Base-by-base conservation (phyloP, 2,329 filamentous ascomycete genomes). In the Pestalotiopsis sp. region DNA sequence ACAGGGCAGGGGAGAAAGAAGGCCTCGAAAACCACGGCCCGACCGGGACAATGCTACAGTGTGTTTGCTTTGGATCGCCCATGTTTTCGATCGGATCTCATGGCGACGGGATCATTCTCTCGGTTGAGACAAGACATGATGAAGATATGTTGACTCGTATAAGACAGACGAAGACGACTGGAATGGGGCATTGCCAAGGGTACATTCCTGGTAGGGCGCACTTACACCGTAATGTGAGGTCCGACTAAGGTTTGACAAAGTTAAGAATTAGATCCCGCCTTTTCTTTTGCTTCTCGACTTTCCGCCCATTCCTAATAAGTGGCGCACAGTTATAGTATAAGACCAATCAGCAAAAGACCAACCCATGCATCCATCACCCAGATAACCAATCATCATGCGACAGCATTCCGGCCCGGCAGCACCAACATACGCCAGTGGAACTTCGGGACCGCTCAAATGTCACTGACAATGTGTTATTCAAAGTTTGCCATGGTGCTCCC, bases 381-480 rank as follows among this genome's bases (percentile, higher is more conserved):
- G 1, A 11, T 52, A 20, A 27, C 65, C 65, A 66, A 66, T 66
- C 52, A 66, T 11, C 9, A 27, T 4, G n/a, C 65, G 65, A 66
- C 65, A 66, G 36, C 65, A 60, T n/a, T 66, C 27, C 56, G 38
- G 56, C 52, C 52, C 56, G 56, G 17, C 27, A 62, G 59, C 59
- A 62, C 59, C 38, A 40, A 40, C 31, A 20, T 17, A 40, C 27
- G 27, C 59, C n/a, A 40, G 59, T 62, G 27, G 59, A 52, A 52
- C 45, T 52, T 52, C 45, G 45, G 45, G 45, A n/a, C 45, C 45
- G 45, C 20, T n/a, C 45, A n/a, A 20, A n/a, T 52, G 14, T 23
- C 45, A 9, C n/a, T 52, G 17, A 20, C 45, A 52, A n/a, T 45
- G 31, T 36, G 31, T 36, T 36, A 36, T 45, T 13, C 45, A n/a